A percentile compares a stretch with the other conserved stretches of the same genome.
These are phyloP conservation scores for Symbiotaphrina buchneri DNA, from an alignment of 495 filamentous ascomycete genomes.

Conservation along the genomic window DNA sequence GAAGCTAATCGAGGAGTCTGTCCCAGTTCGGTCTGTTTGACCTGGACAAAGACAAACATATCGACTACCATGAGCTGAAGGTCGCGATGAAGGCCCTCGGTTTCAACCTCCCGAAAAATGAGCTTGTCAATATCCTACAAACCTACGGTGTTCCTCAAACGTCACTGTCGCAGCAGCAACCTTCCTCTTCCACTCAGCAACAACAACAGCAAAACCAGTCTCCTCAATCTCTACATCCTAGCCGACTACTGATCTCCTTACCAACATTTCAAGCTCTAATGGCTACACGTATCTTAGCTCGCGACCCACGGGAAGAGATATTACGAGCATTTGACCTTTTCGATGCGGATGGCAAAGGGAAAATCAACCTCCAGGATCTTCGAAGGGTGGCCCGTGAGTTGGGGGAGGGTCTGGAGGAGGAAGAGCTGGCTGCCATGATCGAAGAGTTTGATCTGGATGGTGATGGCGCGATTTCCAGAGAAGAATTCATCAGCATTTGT, in stretches of 20 bases:
- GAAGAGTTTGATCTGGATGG: constrained; percentile 95
- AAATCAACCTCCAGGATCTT: constrained; percentile 71
- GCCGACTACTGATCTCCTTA: constrained; percentile 43
- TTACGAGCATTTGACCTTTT: constrained; percentile 80
- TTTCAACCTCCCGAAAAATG: constrained; percentile 70
- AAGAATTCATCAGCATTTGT: constrained; percentile 78
- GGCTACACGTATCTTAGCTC: constrained; percentile 50
- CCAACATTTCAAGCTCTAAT: constrained; percentile 59
- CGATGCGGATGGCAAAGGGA: constrained; percentile 56
- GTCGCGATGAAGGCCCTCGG: constrained; percentile 92
- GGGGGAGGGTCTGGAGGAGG: constrained; percentile 76
- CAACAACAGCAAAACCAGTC: constrained; percentile 12
- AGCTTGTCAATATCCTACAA: constrained; percentile 54
- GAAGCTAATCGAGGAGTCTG: background rate
- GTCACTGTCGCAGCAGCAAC: constrained; percentile 21
- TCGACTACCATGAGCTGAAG: constrained; percentile 96
- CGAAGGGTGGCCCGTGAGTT: constrained; percentile 73
- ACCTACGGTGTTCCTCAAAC: constrained; percentile 41
- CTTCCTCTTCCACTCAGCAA: constrained; percentile 9
- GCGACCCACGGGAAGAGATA: constrained; percentile 84
- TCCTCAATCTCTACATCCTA: constrained; percentile 14
- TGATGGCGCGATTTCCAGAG: constrained; percentile 68
- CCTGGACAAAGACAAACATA: constrained; percentile 79
- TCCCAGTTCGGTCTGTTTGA: constrained; percentile 96
- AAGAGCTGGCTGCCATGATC: constrained; percentile 87